These are phyloP conservation scores for Rhexocercosporidium sp. DNA, from an alignment of 2,329 filamentous ascomycete species.

Conservation along the genomic window DNA sequence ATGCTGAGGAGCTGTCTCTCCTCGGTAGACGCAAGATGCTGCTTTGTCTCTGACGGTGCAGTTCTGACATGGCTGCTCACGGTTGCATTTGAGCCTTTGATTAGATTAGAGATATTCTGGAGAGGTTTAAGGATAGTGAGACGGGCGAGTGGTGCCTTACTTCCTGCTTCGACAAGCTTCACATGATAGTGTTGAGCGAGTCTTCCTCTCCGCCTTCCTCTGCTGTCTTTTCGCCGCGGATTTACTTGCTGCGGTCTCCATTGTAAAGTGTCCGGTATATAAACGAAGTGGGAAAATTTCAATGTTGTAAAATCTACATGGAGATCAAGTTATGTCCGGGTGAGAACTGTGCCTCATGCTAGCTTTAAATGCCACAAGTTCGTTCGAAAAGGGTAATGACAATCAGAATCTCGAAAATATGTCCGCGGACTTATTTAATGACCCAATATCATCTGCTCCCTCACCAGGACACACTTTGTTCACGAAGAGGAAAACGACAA, in stretches of 20 bases:
- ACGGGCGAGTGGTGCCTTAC: slow-evolving; percentile 14
- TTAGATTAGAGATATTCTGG: slow-evolving; percentile 6
- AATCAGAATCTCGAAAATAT: slow-evolving; percentile 3
- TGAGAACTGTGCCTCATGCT: slow-evolving; percentile 3
- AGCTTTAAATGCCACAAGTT: background rate
- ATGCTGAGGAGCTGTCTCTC: slow-evolving; percentile 64
- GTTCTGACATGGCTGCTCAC: slow-evolving; percentile 87
- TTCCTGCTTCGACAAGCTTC: slow-evolving; percentile 33
- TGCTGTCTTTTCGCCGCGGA: slow-evolving; percentile 14
- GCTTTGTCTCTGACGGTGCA: slow-evolving; percentile 85
- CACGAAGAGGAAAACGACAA: no score
- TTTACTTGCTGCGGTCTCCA: slow-evolving; percentile 6
- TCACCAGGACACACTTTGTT: no score
- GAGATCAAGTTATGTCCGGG: background rate
- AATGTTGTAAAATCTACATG: background rate
- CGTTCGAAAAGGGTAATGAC: background rate
- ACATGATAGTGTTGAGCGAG: slow-evolving; percentile 30
- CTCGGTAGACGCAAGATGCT: slow-evolving; percentile 79
- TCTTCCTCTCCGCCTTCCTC: slow-evolving; percentile 23
- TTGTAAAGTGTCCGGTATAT: background rate
- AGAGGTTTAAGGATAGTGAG: background rate
- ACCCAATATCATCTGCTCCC: background rate
- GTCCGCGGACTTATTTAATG: slow-evolving; percentile 21
- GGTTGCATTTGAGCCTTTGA: slow-evolving; percentile 84
- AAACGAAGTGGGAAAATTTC: background rate